Percentiles rank a stretch among this genome's conserved stretches.
These are phyloP conservation scores for Elongisporangium prolatum DNA, from an alignment of 352 stramenopile genomes.

Conservation along the genomic window DNA sequence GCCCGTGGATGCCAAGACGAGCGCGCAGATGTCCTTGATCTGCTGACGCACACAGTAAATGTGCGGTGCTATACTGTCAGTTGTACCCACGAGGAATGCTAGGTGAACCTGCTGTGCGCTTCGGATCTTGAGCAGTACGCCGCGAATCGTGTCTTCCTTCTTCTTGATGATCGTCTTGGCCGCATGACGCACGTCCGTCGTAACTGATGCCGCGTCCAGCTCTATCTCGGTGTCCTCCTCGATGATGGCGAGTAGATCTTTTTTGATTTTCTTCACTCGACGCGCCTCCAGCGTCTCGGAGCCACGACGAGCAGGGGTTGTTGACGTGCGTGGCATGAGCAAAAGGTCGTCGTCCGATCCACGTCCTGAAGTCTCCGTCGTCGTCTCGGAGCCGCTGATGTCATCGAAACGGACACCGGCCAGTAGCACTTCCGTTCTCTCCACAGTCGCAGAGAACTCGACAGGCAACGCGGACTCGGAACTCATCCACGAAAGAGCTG, in stretches of 20 bases:
- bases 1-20: background rate
- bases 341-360: background rate
- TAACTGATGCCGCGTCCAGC: background rate
- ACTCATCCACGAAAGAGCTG: background rate
- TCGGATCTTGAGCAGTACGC: background rate
- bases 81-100: slow-evolving; percentile 15
- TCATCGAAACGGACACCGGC: background rate
- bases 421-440: background rate
- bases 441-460: background rate
- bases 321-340: background rate
- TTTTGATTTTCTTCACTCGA: background rate
- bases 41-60: slow-evolving; percentile 25
- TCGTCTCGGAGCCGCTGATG: background rate
- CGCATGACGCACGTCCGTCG: background rate
- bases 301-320: background rate
- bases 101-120: slow-evolving; percentile 4
- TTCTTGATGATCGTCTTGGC: background rate
- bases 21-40: slow-evolving; percentile 9
- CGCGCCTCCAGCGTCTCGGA: background rate
- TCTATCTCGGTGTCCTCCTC: background rate
- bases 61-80: slow-evolving; percentile 12
- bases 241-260: background rate
- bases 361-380: background rate
- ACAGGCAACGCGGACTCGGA: background rate
- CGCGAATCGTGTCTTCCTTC: background rate